Conservation (phyloP, 345 rosid species). For the Pugionium cornutum region DNA sequence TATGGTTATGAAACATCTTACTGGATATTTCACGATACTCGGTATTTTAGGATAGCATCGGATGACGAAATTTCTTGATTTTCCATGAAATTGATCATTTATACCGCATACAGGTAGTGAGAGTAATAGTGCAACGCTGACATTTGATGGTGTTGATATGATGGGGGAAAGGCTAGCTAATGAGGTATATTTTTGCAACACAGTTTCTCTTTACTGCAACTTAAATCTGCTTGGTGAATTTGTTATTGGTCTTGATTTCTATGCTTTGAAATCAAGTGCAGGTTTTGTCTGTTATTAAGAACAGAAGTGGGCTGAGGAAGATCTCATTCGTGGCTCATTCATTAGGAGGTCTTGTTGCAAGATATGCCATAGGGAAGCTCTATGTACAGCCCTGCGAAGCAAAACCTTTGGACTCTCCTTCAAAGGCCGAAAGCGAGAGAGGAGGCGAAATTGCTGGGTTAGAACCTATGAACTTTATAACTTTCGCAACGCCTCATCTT, state of each 20-base stretch:
- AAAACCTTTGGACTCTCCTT: slow-evolving; percentile 37
- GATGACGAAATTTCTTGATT: not conserved
- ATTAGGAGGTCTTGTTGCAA: slow-evolving; percentile 91
- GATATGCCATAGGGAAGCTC: slow-evolving; percentile 89
- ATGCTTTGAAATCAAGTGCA: slow-evolving; percentile 42
- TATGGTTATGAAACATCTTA: too few relatives aligned
- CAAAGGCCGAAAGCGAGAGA: not conserved
- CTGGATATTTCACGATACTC: too few relatives aligned
- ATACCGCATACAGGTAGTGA: slow-evolving; percentile 93
- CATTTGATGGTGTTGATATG: slow-evolving; percentile 89
- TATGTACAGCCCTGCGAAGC: slow-evolving; percentile 44
- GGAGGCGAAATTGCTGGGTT: slow-evolving; percentile 73
- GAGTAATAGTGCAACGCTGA: slow-evolving; percentile 72
- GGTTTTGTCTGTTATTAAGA: slow-evolving; percentile 69
- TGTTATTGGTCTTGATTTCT: slow-evolving; percentile 18
- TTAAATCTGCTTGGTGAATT: not conserved
- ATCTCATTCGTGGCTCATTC: slow-evolving; percentile 97
- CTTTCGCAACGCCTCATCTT: slow-evolving; percentile 97
- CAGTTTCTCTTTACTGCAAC: too few relatives aligned
- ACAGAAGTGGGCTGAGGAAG: slow-evolving; percentile 60
- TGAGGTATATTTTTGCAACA: slow-evolving; percentile 62
- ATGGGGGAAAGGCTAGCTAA: slow-evolving; percentile 93
- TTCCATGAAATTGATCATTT: too few relatives aligned
- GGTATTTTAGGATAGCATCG: too few relatives aligned
- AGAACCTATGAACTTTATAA: slow-evolving; percentile 91